Evolutionary conservation across 768 basidiomycete genomes (phyloP).

Genomic region (Sporobolomyces phaffii): DNA sequence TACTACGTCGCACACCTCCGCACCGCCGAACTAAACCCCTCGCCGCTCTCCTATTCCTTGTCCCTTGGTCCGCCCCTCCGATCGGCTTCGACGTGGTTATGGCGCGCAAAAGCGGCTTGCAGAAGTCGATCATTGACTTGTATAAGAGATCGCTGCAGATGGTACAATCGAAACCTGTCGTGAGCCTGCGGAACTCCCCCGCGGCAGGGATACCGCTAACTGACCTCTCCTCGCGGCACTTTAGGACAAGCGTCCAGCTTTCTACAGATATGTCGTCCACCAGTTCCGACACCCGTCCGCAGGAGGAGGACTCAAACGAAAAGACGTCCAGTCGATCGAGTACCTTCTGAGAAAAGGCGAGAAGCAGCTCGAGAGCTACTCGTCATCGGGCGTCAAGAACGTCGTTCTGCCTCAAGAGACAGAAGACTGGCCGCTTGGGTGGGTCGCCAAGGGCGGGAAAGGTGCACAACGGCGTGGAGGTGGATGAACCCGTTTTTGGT

Average conservation of each 20-base stretch:
- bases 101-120: constrained; percentile 35
- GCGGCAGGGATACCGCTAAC: no score
- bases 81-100: no score
- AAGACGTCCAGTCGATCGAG: constrained; percentile 40
- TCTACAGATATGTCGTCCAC: constrained; percentile 38
- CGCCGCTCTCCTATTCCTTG: no score
- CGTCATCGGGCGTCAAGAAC: constrained; percentile 22
- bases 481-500: no score
- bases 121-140: constrained; percentile 27
- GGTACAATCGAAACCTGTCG: constrained; percentile 38
- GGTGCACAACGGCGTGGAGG: not conserved
- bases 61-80: no score
- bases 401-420: constrained; percentile 16
- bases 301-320: constrained; percentile 35
- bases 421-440: constrained; percentile 27
- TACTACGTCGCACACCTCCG: no score
- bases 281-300: constrained; percentile 37
- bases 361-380: constrained; percentile 39
- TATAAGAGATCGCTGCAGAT: constrained; percentile 38
- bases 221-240: not conserved
- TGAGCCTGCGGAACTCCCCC: no score
- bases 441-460: constrained; percentile 36
- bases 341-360: constrained; percentile 38
- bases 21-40: no score
- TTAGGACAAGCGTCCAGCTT: constrained; percentile 38